Conservation (phyloP, 805 yeast genomes). For the Candida suzukii region DNA sequence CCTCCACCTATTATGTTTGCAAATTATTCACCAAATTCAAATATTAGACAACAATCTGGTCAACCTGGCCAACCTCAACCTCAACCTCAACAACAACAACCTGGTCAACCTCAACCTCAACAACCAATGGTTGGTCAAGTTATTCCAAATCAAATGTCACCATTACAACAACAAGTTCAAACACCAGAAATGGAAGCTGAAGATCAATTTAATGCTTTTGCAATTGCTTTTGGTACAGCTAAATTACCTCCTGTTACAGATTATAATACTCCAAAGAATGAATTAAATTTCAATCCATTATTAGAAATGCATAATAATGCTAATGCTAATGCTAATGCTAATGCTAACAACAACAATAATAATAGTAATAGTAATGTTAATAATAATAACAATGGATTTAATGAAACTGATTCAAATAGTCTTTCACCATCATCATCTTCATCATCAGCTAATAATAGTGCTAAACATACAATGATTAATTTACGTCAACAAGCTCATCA, state of each 20-base stretch:
- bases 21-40: background rate
- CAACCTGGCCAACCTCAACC: constrained; percentile 9
- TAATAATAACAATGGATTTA: background rate
- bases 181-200: background rate
- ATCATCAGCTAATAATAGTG: too few relatives aligned
- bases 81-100: constrained; percentile 4
- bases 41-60: background rate
- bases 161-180: constrained; percentile 1
- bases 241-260: constrained; percentile 29
- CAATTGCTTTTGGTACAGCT: constrained; percentile 29
- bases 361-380: background rate
- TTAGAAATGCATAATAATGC: background rate
- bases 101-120: background rate
- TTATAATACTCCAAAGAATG: constrained; percentile 5
- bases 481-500: constrained; percentile 2
- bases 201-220: constrained; percentile 19
- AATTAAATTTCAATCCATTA: background rate
- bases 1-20: background rate
- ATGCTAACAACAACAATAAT: background rate
- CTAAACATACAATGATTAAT: background rate
- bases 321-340: background rate
- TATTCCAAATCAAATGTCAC: background rate
- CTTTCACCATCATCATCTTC: too few relatives aligned
- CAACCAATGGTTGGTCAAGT: background rate
- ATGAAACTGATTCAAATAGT: too few relatives aligned